phyloP scores from a whole-genome alignment of 2,329 filamentous ascomycete species.

The Pseudogymnoascus pannorum region DNA sequence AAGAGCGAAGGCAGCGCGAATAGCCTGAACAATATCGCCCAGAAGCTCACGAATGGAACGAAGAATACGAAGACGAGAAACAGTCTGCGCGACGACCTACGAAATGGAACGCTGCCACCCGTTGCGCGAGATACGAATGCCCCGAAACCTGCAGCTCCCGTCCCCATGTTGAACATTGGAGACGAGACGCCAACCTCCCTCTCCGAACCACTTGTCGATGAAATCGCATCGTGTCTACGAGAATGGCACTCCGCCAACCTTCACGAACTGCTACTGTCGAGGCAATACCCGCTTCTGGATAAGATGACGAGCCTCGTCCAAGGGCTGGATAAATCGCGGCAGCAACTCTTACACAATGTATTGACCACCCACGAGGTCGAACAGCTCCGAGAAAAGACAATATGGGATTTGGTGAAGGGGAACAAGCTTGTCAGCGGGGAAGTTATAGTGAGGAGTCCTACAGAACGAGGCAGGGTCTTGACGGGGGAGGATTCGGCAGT shows the following conservation, averaged over 20 bases:
- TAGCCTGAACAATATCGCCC: constrained; percentile 1
- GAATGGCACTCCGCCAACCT: constrained; percentile 99
- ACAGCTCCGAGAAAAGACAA: constrained; percentile 75
- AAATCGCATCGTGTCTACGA: constrained; percentile 90
- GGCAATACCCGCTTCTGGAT: constrained; percentile 75
- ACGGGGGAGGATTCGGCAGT: constrained; percentile 91
- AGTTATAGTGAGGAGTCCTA: constrained; percentile 87
- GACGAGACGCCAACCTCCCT: constrained; percentile 89
- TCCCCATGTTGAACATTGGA: constrained; percentile 95
- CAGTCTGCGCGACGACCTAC: constrained; percentile 16
- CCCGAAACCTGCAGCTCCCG: constrained; percentile 78
- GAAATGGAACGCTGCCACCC: constrained; percentile 20
- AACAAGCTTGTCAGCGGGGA: constrained; percentile 93
- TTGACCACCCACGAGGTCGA: constrained; percentile 79
- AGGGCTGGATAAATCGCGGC: constrained; percentile 74
- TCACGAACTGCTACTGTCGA: constrained; percentile 78
- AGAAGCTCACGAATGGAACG: constrained; percentile 13
- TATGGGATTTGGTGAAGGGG: constrained; percentile 89
- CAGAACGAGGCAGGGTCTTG: constrained; percentile 72
- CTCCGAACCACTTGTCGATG: constrained; percentile 87
- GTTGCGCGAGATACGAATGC: constrained; percentile 57
- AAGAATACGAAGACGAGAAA: constrained; percentile 16
- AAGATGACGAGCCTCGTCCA: constrained; percentile 73
- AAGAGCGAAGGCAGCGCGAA: constrained; percentile 14
- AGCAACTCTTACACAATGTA: constrained; percentile 90